A percentile compares a stretch with the other conserved stretches of the same genome.
phyloP scores from a whole-genome alignment of 495 filamentous ascomycete species.

The Trichoderma erinaceum region DNA sequence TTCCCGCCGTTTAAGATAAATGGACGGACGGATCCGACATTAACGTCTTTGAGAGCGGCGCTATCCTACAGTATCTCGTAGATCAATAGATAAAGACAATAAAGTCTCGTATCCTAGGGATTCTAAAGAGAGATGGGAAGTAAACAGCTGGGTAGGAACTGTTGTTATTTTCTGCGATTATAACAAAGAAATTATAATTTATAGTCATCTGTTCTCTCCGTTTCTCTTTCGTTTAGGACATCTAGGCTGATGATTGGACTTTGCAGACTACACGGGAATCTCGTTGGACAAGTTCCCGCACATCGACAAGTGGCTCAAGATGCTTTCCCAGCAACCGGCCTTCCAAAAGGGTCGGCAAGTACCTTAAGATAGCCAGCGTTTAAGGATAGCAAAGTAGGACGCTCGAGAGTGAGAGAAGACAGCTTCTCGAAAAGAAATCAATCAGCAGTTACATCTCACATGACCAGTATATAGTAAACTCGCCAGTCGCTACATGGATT shows the following conservation, averaged over 20 bases:
- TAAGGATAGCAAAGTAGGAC: slow-evolving; percentile 33
- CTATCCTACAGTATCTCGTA: slow-evolving; percentile 82
- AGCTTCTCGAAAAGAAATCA: too few relatives aligned
- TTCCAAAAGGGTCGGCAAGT: slow-evolving; percentile 76
- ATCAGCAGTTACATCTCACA: too few relatives aligned
- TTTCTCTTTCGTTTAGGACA: background rate
- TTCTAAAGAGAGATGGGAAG: slow-evolving; percentile 68
- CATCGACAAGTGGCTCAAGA: slow-evolving; percentile 59
- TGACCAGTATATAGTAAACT: too few relatives aligned
- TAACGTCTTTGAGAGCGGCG: slow-evolving; percentile 76
- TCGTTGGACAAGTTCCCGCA: slow-evolving; percentile 71
- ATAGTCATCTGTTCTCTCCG: too few relatives aligned
- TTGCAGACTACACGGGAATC: slow-evolving; percentile 62
- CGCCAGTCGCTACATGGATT: too few relatives aligned
- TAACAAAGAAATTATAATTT: too few relatives aligned
- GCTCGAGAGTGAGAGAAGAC: slow-evolving; percentile 20
- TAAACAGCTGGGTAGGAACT: slow-evolving; percentile 62
- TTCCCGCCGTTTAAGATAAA: slow-evolving; percentile 82
- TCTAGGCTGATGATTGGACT: background rate
- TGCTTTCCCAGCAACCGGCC: slow-evolving; percentile 57
- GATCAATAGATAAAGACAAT: slow-evolving; percentile 75
- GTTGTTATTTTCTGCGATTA: background rate
- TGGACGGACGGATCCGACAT: slow-evolving; percentile 66
- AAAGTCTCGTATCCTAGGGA: slow-evolving; percentile 77
- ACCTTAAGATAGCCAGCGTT: slow-evolving; percentile 60